These are phyloP conservation scores for Populus davidiana DNA, from an alignment of 345 rosid species.

Conservation along the genomic window DNA sequence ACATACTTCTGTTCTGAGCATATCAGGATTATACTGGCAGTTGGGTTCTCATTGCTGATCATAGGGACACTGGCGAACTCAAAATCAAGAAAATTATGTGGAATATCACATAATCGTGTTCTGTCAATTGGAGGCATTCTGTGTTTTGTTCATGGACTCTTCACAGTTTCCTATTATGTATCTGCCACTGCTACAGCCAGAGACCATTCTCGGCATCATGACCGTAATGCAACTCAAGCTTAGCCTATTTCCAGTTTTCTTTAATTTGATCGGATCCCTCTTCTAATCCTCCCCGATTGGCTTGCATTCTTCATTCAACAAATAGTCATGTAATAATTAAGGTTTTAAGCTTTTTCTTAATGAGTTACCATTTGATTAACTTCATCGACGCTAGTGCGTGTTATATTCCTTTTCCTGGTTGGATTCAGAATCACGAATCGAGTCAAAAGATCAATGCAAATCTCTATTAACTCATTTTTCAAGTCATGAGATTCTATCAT, in stretches of 20 bases:
- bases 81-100: conserved; percentile 61
- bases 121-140: conserved; percentile 70
- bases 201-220: conserved; percentile 24
- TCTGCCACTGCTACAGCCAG: conserved; percentile 60
- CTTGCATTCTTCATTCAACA: neutral
- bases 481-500: too few relatives aligned
- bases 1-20: neutral
- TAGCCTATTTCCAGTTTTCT: neutral
- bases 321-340: neutral
- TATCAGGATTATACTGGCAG: conserved; percentile 61
- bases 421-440: too few relatives aligned
- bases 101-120: conserved; percentile 57
- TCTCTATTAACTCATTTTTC: too few relatives aligned
- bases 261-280: neutral
- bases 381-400: too few relatives aligned
- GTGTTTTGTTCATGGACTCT: conserved; percentile 80
- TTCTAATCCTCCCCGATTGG: neutral
- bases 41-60: conserved; percentile 71
- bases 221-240: neutral
- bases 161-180: conserved; percentile 59
- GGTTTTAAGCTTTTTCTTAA: neutral
- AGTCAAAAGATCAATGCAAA: too few relatives aligned
- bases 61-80: conserved; percentile 63
- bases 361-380: neutral
- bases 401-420: too few relatives aligned